These are phyloP conservation scores for Syzygium oleosum DNA, from an alignment of 345 rosid genomes.

Conservation along the genomic window DNA sequence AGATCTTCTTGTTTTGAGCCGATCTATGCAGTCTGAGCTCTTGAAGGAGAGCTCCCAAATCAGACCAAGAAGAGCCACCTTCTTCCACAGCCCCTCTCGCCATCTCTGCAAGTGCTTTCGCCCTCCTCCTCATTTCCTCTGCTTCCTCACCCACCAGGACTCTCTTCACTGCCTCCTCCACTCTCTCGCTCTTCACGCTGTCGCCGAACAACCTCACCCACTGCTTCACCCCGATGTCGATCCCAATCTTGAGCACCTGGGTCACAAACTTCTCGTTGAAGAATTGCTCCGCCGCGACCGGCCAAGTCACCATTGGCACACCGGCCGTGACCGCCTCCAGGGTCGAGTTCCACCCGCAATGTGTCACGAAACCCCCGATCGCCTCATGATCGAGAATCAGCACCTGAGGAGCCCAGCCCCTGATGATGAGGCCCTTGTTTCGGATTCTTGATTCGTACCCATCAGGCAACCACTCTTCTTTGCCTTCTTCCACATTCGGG, in stretches of 20 bases:
- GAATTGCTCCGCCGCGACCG: conserved; percentile 47
- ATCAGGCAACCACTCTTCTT: conserved; percentile 31
- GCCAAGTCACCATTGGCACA: conserved; percentile 61
- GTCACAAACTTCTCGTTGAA: conserved; percentile 50
- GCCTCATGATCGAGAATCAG: conserved; percentile 56
- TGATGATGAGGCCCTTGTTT: conserved; percentile 21
- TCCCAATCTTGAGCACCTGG: conserved; percentile 32
- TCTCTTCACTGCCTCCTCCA: no score
- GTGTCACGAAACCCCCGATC: conserved; percentile 55
- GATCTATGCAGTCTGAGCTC: neutral
- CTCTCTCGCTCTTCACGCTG: no score
- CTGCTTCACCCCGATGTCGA: neutral
- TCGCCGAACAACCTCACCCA: no score
- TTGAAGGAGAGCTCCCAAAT: conserved; percentile 11
- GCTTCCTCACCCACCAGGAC: no score
- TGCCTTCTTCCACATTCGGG: conserved; percentile 3
- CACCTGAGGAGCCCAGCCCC: conserved; percentile 57
- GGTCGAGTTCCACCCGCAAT: conserved; percentile 71
- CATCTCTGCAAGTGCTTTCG: conserved; percentile 1
- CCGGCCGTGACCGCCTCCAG: conserved; percentile 47
- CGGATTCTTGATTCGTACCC: conserved; percentile 15
- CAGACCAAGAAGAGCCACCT: conserved; percentile 32
- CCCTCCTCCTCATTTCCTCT: conserved; percentile 21
- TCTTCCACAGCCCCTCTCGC: conserved; percentile 26
- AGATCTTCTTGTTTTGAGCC: neutral